Evolutionary conservation across 2,329 filamentous ascomycete genomes (phyloP), one percentile per base, ranked within the genome.

Genomic region (Albophoma yamanashiensis): DNA sequence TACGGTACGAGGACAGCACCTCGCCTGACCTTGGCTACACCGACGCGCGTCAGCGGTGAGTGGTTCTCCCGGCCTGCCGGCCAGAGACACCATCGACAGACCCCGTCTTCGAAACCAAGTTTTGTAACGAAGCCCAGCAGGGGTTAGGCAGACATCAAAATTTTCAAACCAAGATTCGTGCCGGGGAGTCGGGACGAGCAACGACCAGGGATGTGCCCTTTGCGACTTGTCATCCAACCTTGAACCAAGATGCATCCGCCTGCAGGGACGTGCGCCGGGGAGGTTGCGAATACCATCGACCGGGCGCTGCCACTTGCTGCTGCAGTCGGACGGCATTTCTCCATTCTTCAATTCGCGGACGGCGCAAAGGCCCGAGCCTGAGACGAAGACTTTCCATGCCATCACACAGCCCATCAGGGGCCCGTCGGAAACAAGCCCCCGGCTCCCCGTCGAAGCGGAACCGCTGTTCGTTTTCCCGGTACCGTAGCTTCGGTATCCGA

Each of bases 401-500:
- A n/a, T 14, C 27, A 9, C 50, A 2, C 45, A 31, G 14, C 25
- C 22, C 47, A 5, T 20, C 2, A 12, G 6, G 7, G 27, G 4
- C 9, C 4, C 2, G 1, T 15, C 40, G 55, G 38, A 56, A 36
- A 22, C 22, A n/a, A 17, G 58, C 25, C 6, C 39, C 50, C 52
- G 47, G n/a, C 17, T 31, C 50, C 50, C 47, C 58, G 58, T 45
- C 42, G n/a, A 25, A 39, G 53, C 53, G 58, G 58, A 17, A 52
- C 22, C 15, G 31, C 17, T 25, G 42, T 34, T 56, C n/a, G 31
- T 22, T 50, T 50, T 47, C 43, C 27, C 58, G 58, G 58, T 57
- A 22, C 58, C 58, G 53, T 42, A 52, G 58, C 42, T 56, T 59
- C 58, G 58, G 58, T 59, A 59, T 20, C 55, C 43, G 34, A 50